These are phyloP conservation scores for Silene uniflora DNA, from an alignment of 148 eudicot species.

Conservation along the genomic window DNA sequence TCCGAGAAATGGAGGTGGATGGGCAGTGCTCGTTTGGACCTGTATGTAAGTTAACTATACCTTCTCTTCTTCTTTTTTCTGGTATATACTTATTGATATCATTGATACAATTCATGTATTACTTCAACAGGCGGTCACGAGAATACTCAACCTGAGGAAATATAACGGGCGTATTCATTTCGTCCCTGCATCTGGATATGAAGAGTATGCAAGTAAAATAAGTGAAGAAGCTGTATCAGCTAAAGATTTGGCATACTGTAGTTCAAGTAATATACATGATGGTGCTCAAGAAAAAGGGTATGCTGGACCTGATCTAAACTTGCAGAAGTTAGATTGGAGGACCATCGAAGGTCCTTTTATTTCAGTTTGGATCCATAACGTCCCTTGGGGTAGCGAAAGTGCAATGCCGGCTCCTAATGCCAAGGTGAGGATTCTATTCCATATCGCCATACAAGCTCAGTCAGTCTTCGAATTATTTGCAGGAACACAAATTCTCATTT, in stretches of 20 bases:
- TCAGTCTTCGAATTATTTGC: no score
- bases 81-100: no score
- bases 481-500: no score
- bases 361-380: slow-evolving; percentile 94
- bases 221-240: slow-evolving; percentile 27
- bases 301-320: slow-evolving; percentile 45
- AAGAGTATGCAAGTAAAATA: slow-evolving; percentile 48
- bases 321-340: slow-evolving; percentile 51
- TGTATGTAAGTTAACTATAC: no score
- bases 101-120: no score
- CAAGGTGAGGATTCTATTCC: slow-evolving; percentile 42
- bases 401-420: slow-evolving; percentile 86
- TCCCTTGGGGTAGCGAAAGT: slow-evolving; percentile 86
- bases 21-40: no score
- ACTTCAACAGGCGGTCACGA: no score
- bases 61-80: no score
- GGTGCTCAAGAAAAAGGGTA: slow-evolving; percentile 39
- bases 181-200: slow-evolving; percentile 79
- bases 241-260: slow-evolving; percentile 26
- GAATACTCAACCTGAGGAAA: no score
- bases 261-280: slow-evolving; percentile 27
- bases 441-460: no score
- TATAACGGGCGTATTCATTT: no score
- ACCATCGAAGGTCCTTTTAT: slow-evolving; percentile 82
- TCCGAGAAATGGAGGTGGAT: no score